phyloP scores from a whole-genome alignment of 345 rosid genomes.

The Pugionium cornutum region DNA sequence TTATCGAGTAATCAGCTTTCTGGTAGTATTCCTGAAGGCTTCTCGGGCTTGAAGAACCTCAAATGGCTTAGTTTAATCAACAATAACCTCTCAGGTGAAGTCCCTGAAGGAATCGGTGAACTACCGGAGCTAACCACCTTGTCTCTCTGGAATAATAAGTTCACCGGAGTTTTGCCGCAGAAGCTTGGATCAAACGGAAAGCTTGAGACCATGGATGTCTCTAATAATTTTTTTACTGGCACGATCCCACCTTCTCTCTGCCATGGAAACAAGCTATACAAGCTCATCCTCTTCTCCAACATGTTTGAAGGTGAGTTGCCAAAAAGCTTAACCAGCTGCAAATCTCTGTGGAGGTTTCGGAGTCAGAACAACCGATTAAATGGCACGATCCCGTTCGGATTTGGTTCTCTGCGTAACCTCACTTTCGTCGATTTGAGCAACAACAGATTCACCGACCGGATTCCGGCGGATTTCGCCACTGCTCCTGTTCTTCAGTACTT shows the following conservation, averaged over 20 bases:
- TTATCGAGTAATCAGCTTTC: conserved; percentile 68
- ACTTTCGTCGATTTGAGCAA: conserved; percentile 71
- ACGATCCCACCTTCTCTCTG: conserved; percentile 77
- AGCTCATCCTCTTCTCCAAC: conserved; percentile 89
- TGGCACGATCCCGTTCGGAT: conserved; percentile 73
- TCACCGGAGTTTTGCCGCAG: conserved; percentile 69
- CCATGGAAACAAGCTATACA: conserved; percentile 66
- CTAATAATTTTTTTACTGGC: conserved; percentile 70
- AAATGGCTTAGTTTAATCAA: conserved; percentile 61
- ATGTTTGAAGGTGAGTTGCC: conserved; percentile 56
- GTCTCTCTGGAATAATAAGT: conserved; percentile 66
- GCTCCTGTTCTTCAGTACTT: conserved; percentile 64
- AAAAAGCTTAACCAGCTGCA: conserved; percentile 54
- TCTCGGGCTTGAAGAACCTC: conserved; percentile 57
- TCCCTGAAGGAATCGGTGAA: conserved; percentile 68
- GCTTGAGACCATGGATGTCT: conserved; percentile 63
- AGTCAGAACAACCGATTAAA: conserved; percentile 63
- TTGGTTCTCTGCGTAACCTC: conserved; percentile 62
- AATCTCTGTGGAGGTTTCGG: conserved; percentile 63
- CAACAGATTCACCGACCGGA: conserved; percentile 64
- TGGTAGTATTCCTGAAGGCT: conserved; percentile 61
- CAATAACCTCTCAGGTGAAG: conserved; percentile 58
- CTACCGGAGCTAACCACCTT: conserved; percentile 60
- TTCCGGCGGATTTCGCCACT: conserved; percentile 69
- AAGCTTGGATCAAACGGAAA: conserved; percentile 75